Base-by-base conservation (phyloP, 331 rosid genomes). In the Malus hybrid region DNA sequence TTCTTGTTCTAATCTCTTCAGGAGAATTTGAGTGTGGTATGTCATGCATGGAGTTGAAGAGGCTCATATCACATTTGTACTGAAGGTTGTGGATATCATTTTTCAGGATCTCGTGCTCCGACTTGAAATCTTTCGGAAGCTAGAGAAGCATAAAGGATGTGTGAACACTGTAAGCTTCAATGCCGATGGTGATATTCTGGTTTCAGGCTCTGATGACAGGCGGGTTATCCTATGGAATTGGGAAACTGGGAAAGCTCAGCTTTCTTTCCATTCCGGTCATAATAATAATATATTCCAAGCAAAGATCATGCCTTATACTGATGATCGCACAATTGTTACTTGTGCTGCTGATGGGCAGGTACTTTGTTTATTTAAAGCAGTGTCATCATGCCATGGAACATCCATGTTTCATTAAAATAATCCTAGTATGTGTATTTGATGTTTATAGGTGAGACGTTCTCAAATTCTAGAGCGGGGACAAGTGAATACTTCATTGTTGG, bases 331-430 rank as follows among this genome's bases (percentile, higher is more conserved):
- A 85, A 86, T 93, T 32, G 87, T 90, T 63, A 90, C 98, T 55
- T 89, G 93, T 67, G 96, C 91, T 63, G 98, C 96, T 62, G 98
- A 93, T 85, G 98, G 98, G 42, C 91, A 90, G 98, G 97, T 88
- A 78, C 33, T 24, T 71, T 22, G 11, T 81, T 64, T 72, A 32
- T 44, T 33, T 46, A 4, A 63, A 72, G 52, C 32, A 53, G 33
- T 79, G 7, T 65, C 67, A 28, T 32, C 28, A 48, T 57, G 71
- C 63, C 34, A 28, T 71, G 46, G 12, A 10, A 34, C 36, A 22
- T 22, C 10, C 7, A 2, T 22, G 29, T 48, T 71, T 77, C 34
- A 14, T 72, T 52, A 50, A 67, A 52, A 34, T 15, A 20, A 39
- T 50, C 50, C 16, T 79, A 62, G 64, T 20, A 24, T 64, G 29